Conservation (phyloP, 192 early-diverging fungal genomes). For the Coemansia sp. region DNA sequence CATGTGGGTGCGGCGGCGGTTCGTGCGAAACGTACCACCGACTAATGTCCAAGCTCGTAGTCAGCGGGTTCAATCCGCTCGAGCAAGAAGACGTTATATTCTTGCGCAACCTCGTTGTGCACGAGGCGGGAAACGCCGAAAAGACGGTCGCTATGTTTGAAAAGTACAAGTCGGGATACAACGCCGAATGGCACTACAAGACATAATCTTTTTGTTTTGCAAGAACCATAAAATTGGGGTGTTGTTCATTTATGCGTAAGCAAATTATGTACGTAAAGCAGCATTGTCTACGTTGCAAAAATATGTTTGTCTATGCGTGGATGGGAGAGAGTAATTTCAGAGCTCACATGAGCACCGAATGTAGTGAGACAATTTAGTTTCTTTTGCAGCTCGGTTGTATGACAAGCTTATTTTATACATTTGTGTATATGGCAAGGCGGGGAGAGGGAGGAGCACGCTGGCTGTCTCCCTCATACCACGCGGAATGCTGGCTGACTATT, state of each 20-base stretch:
- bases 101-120: conserved; percentile 35
- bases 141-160: conserved; percentile 35
- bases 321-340: background rate
- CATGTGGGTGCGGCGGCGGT: conserved; percentile 40
- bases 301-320: background rate
- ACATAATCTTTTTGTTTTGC: conserved; percentile 18
- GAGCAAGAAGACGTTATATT: conserved; percentile 42
- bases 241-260: conserved; percentile 7
- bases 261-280: conserved; percentile 1
- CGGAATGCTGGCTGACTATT: no score
- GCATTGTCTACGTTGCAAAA: background rate
- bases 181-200: conserved; percentile 32
- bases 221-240: background rate
- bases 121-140: conserved; percentile 35
- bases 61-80: conserved; percentile 37
- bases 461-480: no score
- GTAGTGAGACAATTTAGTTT: no score
- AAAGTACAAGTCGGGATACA: conserved; percentile 45
- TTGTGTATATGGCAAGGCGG: no score
- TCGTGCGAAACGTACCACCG: conserved; percentile 28
- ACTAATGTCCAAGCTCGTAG: conserved; percentile 41
- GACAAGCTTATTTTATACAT: no score
- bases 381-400: no score
- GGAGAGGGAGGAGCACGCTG: no score
- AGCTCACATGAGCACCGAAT: no score